These are phyloP conservation scores for Tulasnella sp. DNA, from an alignment of 768 basidiomycete genomes.

Conservation along the genomic window DNA sequence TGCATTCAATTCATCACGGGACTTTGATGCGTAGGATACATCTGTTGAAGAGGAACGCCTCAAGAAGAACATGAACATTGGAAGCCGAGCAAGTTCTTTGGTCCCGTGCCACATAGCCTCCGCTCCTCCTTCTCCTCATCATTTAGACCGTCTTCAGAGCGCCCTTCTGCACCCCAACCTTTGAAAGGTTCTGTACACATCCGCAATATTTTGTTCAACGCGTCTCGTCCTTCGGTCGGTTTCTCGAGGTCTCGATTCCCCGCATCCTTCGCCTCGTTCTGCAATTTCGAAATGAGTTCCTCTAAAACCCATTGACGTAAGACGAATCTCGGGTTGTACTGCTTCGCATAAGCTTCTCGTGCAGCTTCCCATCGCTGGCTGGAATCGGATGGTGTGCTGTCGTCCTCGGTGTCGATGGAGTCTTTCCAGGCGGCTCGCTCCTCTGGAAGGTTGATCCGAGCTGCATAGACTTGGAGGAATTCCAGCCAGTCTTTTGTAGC, in stretches of 20 bases:
- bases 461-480: constrained; percentile 57
- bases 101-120: constrained; percentile 67
- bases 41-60: background rate
- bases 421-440: constrained; percentile 2
- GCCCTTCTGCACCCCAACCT: constrained; percentile 71
- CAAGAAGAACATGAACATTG: constrained; percentile 75
- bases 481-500: constrained; percentile 42
- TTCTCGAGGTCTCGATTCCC: background rate
- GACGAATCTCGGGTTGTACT: constrained; percentile 81
- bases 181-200: constrained; percentile 85
- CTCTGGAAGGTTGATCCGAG: constrained; percentile 36
- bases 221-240: constrained; percentile 38
- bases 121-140: constrained; percentile 58
- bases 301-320: constrained; percentile 93
- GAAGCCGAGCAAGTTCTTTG: constrained; percentile 67
- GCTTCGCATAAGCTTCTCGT: constrained; percentile 39
- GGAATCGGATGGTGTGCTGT: background rate
- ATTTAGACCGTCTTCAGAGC: constrained; percentile 36
- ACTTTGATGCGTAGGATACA: too few relatives aligned
- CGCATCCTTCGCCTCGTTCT: constrained; percentile 28
- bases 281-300: constrained; percentile 72
- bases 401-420: constrained; percentile 13
- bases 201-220: constrained; percentile 65
- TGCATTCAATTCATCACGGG: too few relatives aligned
- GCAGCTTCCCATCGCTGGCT: constrained; percentile 31